Percentiles rank a stretch among this genome's conserved stretches.
phyloP scores from a whole-genome alignment of 73 alveolate genomes.

The Stentor coeruleus region DNA sequence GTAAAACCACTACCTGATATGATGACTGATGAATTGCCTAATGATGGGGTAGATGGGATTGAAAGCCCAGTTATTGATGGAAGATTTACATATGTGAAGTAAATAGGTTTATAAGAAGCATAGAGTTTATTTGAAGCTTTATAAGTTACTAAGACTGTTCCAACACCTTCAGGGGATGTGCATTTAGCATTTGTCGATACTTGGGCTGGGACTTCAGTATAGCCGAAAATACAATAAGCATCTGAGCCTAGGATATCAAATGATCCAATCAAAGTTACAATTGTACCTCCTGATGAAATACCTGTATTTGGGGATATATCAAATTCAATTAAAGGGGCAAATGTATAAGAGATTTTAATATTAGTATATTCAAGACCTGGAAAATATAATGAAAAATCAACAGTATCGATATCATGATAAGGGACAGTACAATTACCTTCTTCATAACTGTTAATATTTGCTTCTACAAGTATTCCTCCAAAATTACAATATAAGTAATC shows the following conservation, averaged over 20 bases:
- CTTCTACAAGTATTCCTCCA: background rate
- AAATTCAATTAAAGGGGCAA: background rate
- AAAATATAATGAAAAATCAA: background rate
- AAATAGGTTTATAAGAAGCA: constrained; percentile 12
- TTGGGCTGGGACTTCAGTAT: background rate
- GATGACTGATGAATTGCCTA: constrained; percentile 13
- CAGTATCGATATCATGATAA: background rate
- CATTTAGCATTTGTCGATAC: background rate
- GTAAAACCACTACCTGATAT: background rate
- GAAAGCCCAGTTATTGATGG: background rate
- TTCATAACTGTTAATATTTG: background rate
- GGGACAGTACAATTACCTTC: background rate
- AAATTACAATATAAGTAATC: background rate
- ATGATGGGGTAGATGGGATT: background rate
- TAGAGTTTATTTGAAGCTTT: background rate
- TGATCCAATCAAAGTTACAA: background rate
- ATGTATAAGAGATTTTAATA: background rate
- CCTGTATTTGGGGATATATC: background rate
- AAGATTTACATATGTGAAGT: background rate
- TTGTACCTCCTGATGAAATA: constrained; percentile 3
- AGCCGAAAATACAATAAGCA: background rate
- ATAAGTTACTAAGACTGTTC: background rate
- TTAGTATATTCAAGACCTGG: background rate
- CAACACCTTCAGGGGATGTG: background rate
- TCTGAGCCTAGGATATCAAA: background rate